Evolutionary conservation across 2,329 filamentous ascomycete genomes (phyloP), one percentile per base, ranked within the genome.

Genomic region (Phialophora chinensis): DNA sequence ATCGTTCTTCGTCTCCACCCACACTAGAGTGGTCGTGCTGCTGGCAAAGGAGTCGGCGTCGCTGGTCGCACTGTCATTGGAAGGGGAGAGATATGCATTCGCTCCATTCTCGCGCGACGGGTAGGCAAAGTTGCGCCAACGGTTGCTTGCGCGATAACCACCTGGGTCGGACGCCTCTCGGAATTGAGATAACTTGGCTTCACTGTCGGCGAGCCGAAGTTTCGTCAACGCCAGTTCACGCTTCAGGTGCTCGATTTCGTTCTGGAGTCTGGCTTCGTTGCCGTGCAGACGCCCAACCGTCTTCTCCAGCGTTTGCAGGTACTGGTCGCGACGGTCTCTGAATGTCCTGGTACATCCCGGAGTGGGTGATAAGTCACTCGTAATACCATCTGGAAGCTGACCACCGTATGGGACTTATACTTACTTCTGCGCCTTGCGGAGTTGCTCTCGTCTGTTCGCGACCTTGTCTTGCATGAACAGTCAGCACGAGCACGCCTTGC

Each of bases 401-500:
- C 12, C 35, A 17, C 12, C 35, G 35, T 17, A 42, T 65, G 11
- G 25, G 27, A 27, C 27, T 27, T 27, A 27, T 27, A 65, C 67
- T 65, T 8, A 69, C 67, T 60, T 64, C 31, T 79, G 77, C 8
- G 77, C 77, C 60, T 71, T 74, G 12, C 77, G 76, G n/a, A 79
- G 72, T 69, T 79, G 77, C 42, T 79, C 77, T 54, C 75, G 72
- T 23, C 77, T 74, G 62, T 73, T 77, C 31, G 55, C 57, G 38
- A 61, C 52, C 38, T 62, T 56, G 52, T 70, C 63, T 65, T 27
- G 44, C 31, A 44, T 14, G 25, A 17, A 17, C 17, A 29, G 49
- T 62, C 49, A 62, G 50, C 35, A 42, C 35, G 20, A 65, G 52
- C 20, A 54, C 29, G 27, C 17, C 23, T 31, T 55, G 27, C 11